Base-by-base conservation (phyloP, 768 basidiomycete genomes). In the Cubamyces sp. region DNA sequence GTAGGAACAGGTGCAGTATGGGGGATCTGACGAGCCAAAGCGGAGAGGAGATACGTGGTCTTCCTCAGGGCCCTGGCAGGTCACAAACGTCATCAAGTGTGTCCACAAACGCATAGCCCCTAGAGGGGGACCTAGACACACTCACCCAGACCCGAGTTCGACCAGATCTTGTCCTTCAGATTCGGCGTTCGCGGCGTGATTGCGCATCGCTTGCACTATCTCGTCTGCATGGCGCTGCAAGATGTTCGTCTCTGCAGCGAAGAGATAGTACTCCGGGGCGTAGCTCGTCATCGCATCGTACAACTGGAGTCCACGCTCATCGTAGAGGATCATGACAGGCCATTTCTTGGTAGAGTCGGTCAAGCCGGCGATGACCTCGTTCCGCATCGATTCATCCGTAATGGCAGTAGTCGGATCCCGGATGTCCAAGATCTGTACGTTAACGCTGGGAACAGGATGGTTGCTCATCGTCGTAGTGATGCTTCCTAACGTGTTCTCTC, bases 61-160 rank as follows among this genome's bases (percentile, higher is more conserved):
- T 97, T 96, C 68, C 92, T 84, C 51, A 98, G 78, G 19, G 95
- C 83, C 18, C 93, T 96, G 69, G 46, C 37, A 43, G 34, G 11
- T 34, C 6, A 9, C 9, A 34, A 11, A 34, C 9, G 34, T 34
- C 9, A 34, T 34, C 9, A 34, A 7, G 34, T 34, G 34, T 34
- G 11, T 11, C 34, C 34, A 9, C 34, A 34, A 34, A 6, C 9
- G 9, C 34, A 34, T 34, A 34, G 34, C 34, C 34, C 34, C 9
- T 34, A 8, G 11, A 34, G 34, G 34, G 1, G 9, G 34, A 5
- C 9, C 34, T 34, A 34, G 49, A 54, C 30, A 54, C 30, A 83
- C 92, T 81, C 73, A 95, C 93, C 96, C 96, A 12, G 95, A 92
- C 47, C 96, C 96, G 18, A 98, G 82, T 72, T 98, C 96, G 41